phyloP scores from a whole-genome alignment of 139 green algal species.

The Haematococcus lacustris region DNA sequence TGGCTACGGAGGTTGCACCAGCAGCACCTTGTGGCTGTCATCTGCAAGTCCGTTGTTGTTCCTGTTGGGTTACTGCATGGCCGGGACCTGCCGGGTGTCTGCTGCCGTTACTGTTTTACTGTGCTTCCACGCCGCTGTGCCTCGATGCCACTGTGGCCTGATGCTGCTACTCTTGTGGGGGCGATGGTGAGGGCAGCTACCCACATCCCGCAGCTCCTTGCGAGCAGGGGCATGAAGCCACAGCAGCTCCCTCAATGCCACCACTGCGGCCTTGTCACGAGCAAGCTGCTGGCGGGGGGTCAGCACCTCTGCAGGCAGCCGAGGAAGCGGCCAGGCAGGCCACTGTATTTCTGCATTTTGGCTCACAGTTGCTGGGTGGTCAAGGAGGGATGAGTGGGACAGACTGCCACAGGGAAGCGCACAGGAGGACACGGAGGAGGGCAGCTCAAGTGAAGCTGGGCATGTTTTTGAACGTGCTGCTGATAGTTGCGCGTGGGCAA shows the following conservation, averaged over 20 bases:
- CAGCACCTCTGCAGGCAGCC: not conserved
- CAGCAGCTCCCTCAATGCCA: slow-evolving; percentile 20
- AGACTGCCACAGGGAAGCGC: no score
- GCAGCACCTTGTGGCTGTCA: not conserved
- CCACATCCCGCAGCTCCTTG: slow-evolving; percentile 26
- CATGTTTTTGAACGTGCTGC: no score
- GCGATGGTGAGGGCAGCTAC: not conserved
- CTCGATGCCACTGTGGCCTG: no score
- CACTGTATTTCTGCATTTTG: no score
- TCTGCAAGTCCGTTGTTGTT: not conserved
- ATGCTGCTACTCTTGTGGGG: not conserved
- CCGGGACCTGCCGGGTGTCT: not conserved
- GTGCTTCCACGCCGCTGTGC: not conserved
- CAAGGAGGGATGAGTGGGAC: no score
- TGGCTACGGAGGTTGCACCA: no score
- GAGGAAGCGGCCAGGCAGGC: not conserved
- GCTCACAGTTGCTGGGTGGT: no score
- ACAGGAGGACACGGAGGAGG: no score
- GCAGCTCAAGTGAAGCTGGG: no score
- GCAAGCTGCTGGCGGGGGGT: slow-evolving; percentile 14
- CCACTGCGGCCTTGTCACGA: slow-evolving; percentile 15
- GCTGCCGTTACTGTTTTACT: not conserved
- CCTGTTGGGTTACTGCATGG: not conserved
- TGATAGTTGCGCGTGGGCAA: no score
- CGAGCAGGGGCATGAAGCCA: slow-evolving; percentile 6